Conservation (phyloP, 2,329 filamentous ascomycete genomes). For the Colletotrichum sp. region DNA sequence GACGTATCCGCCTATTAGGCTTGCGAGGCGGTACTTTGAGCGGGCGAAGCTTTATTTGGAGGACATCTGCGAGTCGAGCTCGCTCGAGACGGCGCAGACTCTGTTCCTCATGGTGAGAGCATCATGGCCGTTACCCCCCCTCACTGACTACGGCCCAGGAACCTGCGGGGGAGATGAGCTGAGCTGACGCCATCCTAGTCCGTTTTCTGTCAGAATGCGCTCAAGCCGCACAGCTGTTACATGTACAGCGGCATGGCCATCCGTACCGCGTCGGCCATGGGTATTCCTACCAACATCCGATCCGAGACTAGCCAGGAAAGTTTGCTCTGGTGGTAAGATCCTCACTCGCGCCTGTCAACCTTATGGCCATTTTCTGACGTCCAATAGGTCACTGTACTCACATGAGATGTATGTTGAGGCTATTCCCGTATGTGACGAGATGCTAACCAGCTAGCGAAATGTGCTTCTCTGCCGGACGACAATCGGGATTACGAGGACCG, state of each 20-base stretch:
- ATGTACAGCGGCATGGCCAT: conserved; percentile 40
- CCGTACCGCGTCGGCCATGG: conserved; percentile 36
- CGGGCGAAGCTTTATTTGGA: conserved; percentile 17
- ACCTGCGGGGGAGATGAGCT: not conserved
- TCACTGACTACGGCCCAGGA: not conserved
- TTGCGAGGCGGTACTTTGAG: conserved; percentile 22
- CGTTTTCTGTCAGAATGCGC: conserved; percentile 35
- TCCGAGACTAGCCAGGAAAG: conserved; percentile 19
- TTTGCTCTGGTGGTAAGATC: conserved; percentile 22
- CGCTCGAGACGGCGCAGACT: conserved; percentile 20
- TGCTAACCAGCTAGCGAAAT: conserved; percentile 10
- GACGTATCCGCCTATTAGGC: conserved; percentile 15
- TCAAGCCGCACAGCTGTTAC: conserved; percentile 37
- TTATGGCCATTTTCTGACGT: not conserved
- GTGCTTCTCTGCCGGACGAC: conserved; percentile 16
- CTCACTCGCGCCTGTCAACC: not conserved
- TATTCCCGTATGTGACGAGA: too few species aligned
- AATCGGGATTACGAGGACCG: conserved; percentile 3
- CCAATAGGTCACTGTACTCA: conserved; percentile 16
- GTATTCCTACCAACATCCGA: conserved; percentile 27
- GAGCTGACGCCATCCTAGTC: conserved; percentile 14
- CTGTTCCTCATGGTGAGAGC: conserved; percentile 22
- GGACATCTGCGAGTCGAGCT: conserved; percentile 24
- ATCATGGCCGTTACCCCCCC: not conserved
- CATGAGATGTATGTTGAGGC: conserved; percentile 18